A percentile compares a stretch with the other conserved stretches of the same genome.
Evolutionary conservation across 2,329 filamentous ascomycete species (phyloP).

Genomic region (Colletotrichum sp.): DNA sequence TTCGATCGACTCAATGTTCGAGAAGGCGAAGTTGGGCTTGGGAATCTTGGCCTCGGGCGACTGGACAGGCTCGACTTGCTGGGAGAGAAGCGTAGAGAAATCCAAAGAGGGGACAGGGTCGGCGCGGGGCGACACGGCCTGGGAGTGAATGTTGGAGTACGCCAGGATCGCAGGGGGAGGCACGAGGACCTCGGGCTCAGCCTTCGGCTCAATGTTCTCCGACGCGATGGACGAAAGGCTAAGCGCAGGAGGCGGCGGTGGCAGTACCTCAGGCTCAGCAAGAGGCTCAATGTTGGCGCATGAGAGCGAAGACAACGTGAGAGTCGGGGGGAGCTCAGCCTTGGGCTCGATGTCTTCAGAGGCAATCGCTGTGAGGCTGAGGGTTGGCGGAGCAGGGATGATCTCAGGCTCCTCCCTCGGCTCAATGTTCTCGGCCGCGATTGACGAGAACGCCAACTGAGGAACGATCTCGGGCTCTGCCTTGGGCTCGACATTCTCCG

Average conservation of each 20-base stretch:
- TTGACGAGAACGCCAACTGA: slow-evolving; percentile 24
- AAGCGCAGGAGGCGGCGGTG: slow-evolving; percentile 35
- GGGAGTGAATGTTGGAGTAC: slow-evolving; percentile 45
- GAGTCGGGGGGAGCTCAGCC: slow-evolving; percentile 32
- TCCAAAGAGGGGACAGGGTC: slow-evolving; percentile 32
- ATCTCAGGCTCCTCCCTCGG: slow-evolving; percentile 38
- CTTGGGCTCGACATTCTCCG: slow-evolving; percentile 34
- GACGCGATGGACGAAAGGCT: slow-evolving; percentile 36
- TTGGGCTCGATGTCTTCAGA: slow-evolving; percentile 36
- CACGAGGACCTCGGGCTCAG: slow-evolving; percentile 29
- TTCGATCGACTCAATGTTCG: slow-evolving; percentile 49
- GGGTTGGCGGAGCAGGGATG: slow-evolving; percentile 31
- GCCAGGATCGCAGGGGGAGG: slow-evolving; percentile 30
- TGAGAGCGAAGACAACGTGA: slow-evolving; percentile 34
- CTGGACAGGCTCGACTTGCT: slow-evolving; percentile 44
- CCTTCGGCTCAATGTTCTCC: slow-evolving; percentile 35
- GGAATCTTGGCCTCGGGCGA: slow-evolving; percentile 22
- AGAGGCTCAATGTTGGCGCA: slow-evolving; percentile 47
- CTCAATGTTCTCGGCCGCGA: slow-evolving; percentile 31
- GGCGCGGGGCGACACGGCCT: slow-evolving; percentile 43
- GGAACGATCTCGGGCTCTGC: slow-evolving; percentile 25
- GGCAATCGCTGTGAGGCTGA: slow-evolving; percentile 37
- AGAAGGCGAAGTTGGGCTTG: slow-evolving; percentile 44
- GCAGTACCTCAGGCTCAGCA: slow-evolving; percentile 36
- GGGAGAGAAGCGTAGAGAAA: slow-evolving; percentile 39